Evolutionary conservation across 2,329 filamentous ascomycete genomes (phyloP), one percentile per base, ranked within the genome.

Genomic region (Sporothrix sp.): DNA sequence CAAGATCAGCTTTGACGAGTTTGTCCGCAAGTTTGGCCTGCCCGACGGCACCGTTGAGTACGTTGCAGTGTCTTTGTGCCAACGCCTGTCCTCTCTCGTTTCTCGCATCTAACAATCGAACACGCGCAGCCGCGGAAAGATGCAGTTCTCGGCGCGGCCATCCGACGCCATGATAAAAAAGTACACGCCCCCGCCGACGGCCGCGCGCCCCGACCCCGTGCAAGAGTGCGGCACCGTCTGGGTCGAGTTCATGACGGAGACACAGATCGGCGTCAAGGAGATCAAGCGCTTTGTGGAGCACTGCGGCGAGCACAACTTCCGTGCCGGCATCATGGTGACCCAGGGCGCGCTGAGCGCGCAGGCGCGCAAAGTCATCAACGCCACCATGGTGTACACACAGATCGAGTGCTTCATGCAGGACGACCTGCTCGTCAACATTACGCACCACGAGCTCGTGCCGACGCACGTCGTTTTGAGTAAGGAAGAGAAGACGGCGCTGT

Each of bases 351-450:
- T 96, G 53, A 95, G 89, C 1, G 79, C 88, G 25, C 85, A 90
- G 54, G 91, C 90, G 33, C 81, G 91, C 66, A 94, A 94, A 72
- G 82, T 90, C 58, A 84, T 95, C 60, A 82, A 82, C 57, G 82
- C 84, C 53, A 81, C 91, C 52, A 80, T 85, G 59, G 81, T 82
- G 55, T 77, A 81, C 65, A 85, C 85, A 50, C 81, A 86, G 62
- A 87, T 96, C 63, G 93, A 98, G 73, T 87, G 88, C 65, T 98
- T 98, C 72, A 80, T 91, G 60, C 93, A 97, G 74, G 85, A 93
- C 66, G 93, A 98, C 69, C 70, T 98, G 60, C 76, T 97, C 54
- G 90, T 98, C 68, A 98, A 98, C 71, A 97, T 98, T 68, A 97
- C 91, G 53, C 87, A 90, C 67, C 93, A 98, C 71, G 91, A 97